phyloP scores from a whole-genome alignment of 2,329 filamentous ascomycete species.

The Sporothrix sp. region DNA sequence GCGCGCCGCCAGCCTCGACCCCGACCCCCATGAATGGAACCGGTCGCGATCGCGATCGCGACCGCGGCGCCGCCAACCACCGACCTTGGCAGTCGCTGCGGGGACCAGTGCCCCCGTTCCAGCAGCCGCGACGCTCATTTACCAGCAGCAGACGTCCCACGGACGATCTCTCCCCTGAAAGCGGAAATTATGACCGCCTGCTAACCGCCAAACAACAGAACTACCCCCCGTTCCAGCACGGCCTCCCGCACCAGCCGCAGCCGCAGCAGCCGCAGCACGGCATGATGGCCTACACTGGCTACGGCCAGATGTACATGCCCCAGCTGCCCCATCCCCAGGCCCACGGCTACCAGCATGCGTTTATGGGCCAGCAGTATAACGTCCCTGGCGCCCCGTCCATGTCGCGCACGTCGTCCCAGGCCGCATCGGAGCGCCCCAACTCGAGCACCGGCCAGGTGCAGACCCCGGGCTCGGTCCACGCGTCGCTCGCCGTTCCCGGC shows the following conservation, averaged over 20 bases:
- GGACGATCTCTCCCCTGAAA: slow-evolving; percentile 56
- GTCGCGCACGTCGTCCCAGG: slow-evolving; percentile 75
- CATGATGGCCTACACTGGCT: slow-evolving; percentile 26
- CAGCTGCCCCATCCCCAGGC: neutral
- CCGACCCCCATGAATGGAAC: too few species aligned
- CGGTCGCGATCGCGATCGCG: too few species aligned
- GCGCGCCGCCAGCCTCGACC: neutral
- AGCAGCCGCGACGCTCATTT: slow-evolving; percentile 1
- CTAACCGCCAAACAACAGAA: slow-evolving; percentile 63
- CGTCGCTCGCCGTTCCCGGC: slow-evolving; percentile 48
- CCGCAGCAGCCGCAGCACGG: slow-evolving; percentile 21
- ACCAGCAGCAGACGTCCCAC: slow-evolving; percentile 19
- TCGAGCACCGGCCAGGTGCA: slow-evolving; percentile 57
- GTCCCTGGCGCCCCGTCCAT: slow-evolving; percentile 54
- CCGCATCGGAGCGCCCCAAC: slow-evolving; percentile 52
- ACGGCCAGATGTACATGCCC: slow-evolving; percentile 26
- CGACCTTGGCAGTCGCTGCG: neutral
- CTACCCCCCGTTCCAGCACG: slow-evolving; percentile 41
- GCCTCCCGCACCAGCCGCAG: neutral
- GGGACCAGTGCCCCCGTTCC: slow-evolving; percentile 17
- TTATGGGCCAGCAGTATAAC: slow-evolving; percentile 31
- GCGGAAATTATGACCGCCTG: slow-evolving; percentile 60
- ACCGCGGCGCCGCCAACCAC: too few species aligned
- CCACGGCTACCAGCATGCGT: neutral
- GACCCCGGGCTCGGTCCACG: slow-evolving; percentile 50